Conservation (phyloP, 148 eudicot species). For the Agrostemma githago region DNA sequence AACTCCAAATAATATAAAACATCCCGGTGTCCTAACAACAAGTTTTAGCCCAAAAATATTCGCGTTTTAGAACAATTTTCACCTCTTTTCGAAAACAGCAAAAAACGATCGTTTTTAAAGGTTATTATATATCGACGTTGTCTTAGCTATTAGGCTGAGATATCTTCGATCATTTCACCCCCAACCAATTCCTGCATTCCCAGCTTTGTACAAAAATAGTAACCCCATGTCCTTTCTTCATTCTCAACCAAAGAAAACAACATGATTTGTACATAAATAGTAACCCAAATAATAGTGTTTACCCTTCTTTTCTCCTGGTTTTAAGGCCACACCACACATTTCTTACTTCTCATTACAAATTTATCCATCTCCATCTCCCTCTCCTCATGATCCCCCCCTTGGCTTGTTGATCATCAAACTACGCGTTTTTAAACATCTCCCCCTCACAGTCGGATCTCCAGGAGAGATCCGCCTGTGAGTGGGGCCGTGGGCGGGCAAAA, state of each 20-base stretch:
- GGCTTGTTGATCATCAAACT: background rate
- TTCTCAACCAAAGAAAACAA: background rate
- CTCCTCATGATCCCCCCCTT: constrained; percentile 1
- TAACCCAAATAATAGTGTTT: background rate
- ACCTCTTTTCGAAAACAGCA: too few relatives aligned
- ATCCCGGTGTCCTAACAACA: too few relatives aligned
- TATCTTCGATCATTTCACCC: background rate
- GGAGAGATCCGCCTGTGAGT: constrained; percentile 3
- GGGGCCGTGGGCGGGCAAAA: background rate
- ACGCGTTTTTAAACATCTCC: constrained; percentile 4
- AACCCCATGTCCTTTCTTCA: background rate
- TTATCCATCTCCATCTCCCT: background rate
- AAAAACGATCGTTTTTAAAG: too few relatives aligned
- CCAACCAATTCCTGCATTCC: background rate
- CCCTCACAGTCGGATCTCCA: constrained; percentile 20
- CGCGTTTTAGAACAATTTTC: too few relatives aligned
- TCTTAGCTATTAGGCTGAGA: too few relatives aligned
- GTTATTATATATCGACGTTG: too few relatives aligned
- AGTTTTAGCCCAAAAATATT: too few relatives aligned
- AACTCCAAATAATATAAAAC: too few relatives aligned
- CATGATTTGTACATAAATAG: background rate
- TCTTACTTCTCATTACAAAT: background rate
- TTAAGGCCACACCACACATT: constrained; percentile 9
- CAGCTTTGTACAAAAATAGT: background rate
- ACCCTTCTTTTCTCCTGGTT: constrained; percentile 2